A percentile compares a stretch with the other conserved stretches of the same genome.
phyloP scores from a whole-genome alignment of 176 grass and related monocot species.

The Zizania latifolia region DNA sequence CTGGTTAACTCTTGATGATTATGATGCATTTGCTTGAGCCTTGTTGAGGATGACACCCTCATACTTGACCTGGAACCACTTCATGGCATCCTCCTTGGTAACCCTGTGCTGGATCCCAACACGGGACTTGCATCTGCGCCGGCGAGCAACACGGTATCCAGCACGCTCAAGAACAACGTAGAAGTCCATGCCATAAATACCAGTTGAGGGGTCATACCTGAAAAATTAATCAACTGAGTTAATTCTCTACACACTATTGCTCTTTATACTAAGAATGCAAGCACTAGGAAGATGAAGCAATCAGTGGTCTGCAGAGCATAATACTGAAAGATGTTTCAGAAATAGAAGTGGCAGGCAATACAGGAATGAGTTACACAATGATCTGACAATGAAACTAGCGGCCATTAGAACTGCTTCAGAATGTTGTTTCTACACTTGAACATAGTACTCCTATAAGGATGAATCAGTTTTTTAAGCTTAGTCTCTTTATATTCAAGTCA shows the following conservation, averaged over 20 bases:
- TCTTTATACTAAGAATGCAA: not conserved
- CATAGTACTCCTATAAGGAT: not conserved
- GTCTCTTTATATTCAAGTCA: too few species aligned
- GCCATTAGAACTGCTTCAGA: not conserved
- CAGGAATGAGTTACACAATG: not conserved
- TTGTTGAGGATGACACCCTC: conserved; percentile 71
- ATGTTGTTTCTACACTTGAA: not conserved
- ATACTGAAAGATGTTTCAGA: not conserved
- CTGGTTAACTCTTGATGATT: not conserved
- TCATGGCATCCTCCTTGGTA: conserved; percentile 66
- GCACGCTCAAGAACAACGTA: conserved; percentile 53
- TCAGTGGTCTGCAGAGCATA: not conserved
- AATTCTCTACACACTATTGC: not conserved
- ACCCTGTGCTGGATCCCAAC: conserved; percentile 58
- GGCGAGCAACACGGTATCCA: conserved; percentile 52
- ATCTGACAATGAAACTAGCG: not conserved
- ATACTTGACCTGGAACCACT: conserved; percentile 74
- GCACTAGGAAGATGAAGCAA: not conserved
- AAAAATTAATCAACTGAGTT: not conserved
- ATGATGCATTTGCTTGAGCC: conserved; percentile 28
- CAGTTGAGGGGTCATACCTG: conserved; percentile 58
- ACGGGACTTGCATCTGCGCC: conserved; percentile 52
- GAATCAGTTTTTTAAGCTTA: not conserved
- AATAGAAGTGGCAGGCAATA: not conserved
- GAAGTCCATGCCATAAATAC: conserved; percentile 69